These are phyloP conservation scores for maize (Zea mays) DNA, from an alignment of 176 grass and related monocot genomes.

Conservation along the genomic window DNA sequence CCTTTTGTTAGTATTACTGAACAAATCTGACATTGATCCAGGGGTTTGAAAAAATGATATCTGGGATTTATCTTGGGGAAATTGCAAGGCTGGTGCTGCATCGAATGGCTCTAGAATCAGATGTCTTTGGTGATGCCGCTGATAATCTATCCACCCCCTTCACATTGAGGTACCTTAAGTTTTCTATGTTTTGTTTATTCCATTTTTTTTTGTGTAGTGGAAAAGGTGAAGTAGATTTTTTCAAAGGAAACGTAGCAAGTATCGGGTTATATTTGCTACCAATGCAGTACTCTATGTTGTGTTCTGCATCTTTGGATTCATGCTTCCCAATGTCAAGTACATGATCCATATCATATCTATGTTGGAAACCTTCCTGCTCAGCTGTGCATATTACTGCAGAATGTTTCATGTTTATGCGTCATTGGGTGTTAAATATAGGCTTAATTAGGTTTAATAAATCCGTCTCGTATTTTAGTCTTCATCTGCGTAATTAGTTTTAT, in stretches of 20 bases:
- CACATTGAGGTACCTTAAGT: constrained; percentile 59
- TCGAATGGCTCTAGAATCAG: constrained; percentile 69
- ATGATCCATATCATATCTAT: no score
- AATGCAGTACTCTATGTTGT: neutral
- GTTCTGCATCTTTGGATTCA: neutral
- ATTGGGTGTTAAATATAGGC: no score
- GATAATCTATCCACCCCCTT: constrained; percentile 64
- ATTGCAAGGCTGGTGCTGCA: constrained; percentile 74
- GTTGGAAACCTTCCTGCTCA: no score
- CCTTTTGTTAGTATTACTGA: neutral
- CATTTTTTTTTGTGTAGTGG: neutral
- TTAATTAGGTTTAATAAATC: no score
- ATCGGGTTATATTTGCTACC: neutral
- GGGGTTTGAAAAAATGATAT: constrained; percentile 99
- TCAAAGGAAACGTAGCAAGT: neutral
- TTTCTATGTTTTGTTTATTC: neutral
- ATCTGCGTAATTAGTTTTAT: no score
- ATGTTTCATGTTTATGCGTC: neutral
- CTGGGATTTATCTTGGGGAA: constrained; percentile 92
- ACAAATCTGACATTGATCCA: constrained; percentile 29
- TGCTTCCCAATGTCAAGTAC: no score
- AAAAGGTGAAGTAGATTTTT: no score
- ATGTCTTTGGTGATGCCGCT: constrained; percentile 64
- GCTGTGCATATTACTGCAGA: neutral
- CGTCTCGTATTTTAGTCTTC: no score